A percentile compares a stretch with the other conserved stretches of the same genome.
phyloP scores from a whole-genome alignment of 768 basidiomycete species.

The Wakefieldia striispora region DNA sequence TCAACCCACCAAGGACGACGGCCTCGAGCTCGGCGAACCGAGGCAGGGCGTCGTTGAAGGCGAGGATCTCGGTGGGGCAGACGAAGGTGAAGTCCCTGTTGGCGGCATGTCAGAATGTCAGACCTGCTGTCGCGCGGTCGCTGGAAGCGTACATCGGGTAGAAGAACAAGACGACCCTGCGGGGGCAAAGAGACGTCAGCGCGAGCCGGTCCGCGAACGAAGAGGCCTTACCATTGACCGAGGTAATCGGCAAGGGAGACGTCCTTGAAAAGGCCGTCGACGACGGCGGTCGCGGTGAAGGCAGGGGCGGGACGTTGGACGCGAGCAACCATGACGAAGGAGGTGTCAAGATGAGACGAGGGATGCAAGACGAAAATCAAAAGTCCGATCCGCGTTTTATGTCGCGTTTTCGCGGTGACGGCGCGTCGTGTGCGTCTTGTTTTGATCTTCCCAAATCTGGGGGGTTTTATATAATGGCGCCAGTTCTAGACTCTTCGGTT shows the following conservation, averaged over 20 bases:
- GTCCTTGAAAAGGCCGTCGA: slow-evolving; percentile 75
- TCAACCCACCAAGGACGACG: slow-evolving; percentile 79
- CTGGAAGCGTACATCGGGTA: slow-evolving; percentile 78
- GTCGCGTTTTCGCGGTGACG: slow-evolving; percentile 20
- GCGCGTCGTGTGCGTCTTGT: slow-evolving; percentile 28
- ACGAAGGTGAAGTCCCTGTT: slow-evolving; percentile 83
- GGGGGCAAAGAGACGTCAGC: background rate
- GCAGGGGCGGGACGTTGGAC: slow-evolving; percentile 84
- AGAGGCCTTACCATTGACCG: slow-evolving; percentile 68
- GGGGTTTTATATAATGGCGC: no score
- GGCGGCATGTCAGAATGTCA: background rate
- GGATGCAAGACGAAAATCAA: no score
- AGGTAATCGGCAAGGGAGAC: slow-evolving; percentile 69
- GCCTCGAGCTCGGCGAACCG: slow-evolving; percentile 74
- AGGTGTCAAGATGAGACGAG: background rate
- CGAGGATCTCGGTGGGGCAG: slow-evolving; percentile 95
- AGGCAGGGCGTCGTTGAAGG: slow-evolving; percentile 85
- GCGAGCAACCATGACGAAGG: slow-evolving; percentile 40
- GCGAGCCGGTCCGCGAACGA: slow-evolving; percentile 1
- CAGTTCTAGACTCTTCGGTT: no score
- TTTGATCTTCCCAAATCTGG: slow-evolving; percentile 10
- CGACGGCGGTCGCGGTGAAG: slow-evolving; percentile 74
- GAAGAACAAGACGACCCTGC: slow-evolving; percentile 90
- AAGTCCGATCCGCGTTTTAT: slow-evolving; percentile 14
- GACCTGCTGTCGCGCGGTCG: background rate